Evolutionary conservation across 371 early-diverging fungal species (phyloP).

Genomic region (Haplosporangium sp.): DNA sequence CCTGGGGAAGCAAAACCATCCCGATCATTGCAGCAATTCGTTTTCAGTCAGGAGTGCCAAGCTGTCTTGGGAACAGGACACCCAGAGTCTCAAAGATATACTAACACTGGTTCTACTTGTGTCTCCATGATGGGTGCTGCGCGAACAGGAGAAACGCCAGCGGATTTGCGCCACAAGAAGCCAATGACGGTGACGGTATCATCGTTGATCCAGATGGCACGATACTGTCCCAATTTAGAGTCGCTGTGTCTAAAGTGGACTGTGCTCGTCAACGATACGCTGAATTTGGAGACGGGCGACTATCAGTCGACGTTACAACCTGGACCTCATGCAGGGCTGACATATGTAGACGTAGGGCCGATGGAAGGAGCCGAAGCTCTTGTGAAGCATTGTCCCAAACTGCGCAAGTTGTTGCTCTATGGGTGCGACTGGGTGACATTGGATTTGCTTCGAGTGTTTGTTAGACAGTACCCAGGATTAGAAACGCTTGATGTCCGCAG

Average conservation of each 20-base stretch:
- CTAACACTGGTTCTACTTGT: too few relatives aligned
- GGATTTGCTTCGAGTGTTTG: conserved; percentile 61
- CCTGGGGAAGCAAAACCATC: too few relatives aligned
- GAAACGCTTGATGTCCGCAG: conserved; percentile 60
- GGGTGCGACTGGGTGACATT: conserved; percentile 72
- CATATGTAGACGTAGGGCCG: conserved; percentile 60
- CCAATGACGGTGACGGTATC: conserved; percentile 66
- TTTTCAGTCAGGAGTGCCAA: too few relatives aligned
- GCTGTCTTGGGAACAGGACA: too few relatives aligned
- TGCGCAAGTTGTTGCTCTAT: conserved; percentile 60
- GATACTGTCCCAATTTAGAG: conserved; percentile 61
- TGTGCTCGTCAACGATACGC: conserved; percentile 59
- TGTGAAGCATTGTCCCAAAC: conserved; percentile 59
- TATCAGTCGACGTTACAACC: conserved; percentile 68
- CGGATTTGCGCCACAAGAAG: conserved; percentile 28
- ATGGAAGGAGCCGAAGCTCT: conserved; percentile 60
- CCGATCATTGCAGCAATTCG: too few relatives aligned
- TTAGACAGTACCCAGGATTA: conserved; percentile 55
- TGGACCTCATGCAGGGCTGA: conserved; percentile 56
- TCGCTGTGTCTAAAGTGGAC: conserved; percentile 65
- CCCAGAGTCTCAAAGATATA: too few relatives aligned
- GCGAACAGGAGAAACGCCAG: background rate
- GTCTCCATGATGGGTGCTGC: background rate
- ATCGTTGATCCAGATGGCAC: conserved; percentile 63
- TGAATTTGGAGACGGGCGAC: conserved; percentile 69